phyloP scores from a whole-genome alignment of 2,329 filamentous ascomycete genomes.

The Cladosporium oxysporum region DNA sequence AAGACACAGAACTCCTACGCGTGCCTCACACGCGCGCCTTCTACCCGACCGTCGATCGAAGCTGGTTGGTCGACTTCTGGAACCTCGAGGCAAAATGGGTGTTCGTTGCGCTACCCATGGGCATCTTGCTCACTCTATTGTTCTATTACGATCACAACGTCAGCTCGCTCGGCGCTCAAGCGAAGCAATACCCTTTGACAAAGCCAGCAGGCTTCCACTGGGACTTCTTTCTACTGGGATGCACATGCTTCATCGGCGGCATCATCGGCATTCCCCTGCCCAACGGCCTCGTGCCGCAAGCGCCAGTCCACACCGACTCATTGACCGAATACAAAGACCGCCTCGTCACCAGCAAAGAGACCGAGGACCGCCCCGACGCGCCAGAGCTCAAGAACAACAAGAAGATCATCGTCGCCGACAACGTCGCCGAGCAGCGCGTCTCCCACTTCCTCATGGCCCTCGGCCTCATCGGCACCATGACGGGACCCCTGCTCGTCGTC shows the following conservation, averaged over 20 bases:
- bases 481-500: conserved; percentile 55
- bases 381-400: conserved; percentile 44
- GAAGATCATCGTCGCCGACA: conserved; percentile 47
- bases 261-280: conserved; percentile 60
- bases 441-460: conserved; percentile 59
- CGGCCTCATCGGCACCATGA: conserved; percentile 58
- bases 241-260: conserved; percentile 57
- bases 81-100: conserved; percentile 54
- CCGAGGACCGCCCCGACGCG: conserved; percentile 39
- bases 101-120: conserved; percentile 56
- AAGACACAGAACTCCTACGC: conserved; percentile 43
- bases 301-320: conserved; percentile 60
- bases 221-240: conserved; percentile 61
- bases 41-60: conserved; percentile 47
- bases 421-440: conserved; percentile 59
- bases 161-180: conserved; percentile 58
- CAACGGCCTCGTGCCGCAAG: conserved; percentile 61
- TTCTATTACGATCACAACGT: conserved; percentile 62
- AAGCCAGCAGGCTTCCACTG: conserved; percentile 64
- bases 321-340: conserved; percentile 46
- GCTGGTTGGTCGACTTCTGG: conserved; percentile 57
- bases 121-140: conserved; percentile 54
- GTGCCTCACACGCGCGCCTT: conserved; percentile 50
- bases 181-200: conserved; percentile 56
- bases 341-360: conserved; percentile 46